Base-by-base conservation (phyloP, 2,329 filamentous ascomycete genomes). In the Elsinoe australis region DNA sequence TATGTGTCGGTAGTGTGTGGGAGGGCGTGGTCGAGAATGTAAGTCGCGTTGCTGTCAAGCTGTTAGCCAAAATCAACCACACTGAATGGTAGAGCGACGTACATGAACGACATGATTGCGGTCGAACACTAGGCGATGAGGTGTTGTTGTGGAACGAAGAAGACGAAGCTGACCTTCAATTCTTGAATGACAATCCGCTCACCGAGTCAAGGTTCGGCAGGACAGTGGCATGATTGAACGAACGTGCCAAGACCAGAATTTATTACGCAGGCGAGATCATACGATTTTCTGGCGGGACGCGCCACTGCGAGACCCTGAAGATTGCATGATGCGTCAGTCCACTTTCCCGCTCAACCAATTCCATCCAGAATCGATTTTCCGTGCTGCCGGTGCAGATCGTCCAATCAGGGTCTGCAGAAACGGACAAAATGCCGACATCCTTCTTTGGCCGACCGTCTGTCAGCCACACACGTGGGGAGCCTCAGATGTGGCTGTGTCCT, bases 1-100 rank as follows among this genome's bases (percentile, higher is more conserved):
- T 82, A 84, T 39, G 77, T 77, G 54, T 75, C 72, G 47, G 72
- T 67, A 18, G 61, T 63, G 54, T 65, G 61, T 31, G 63, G 62
- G 19, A 65, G 60, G 12, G 55, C 61, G 50, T 63, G 59, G 12
- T 61, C 56, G 53, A 64, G 57, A 28, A 61, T 54, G 39, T 56
- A 61, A 8, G 60, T 60, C 54, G 61, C 61, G 53, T 59, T 60
- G 52, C 54, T 56, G 49, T 12, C 34, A 38, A 42, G 22, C 10
- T 4, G 24, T 48, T 22, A 48, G 45, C 24, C n/a, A n/a, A n/a
- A n/a, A n/a, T 31, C 10, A 4, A 21, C 22, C 18, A 29, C 15
- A 9, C 21, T 24, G 18, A 26, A 32, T 17, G 7, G 19, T 22
- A 21, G n/a, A 38, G 24, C 17, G 33, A 47, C 53, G n/a, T 51